Evolutionary conservation across 169 alveolate species (phyloP).

Genomic region (Plasmodium coatneyi): DNA sequence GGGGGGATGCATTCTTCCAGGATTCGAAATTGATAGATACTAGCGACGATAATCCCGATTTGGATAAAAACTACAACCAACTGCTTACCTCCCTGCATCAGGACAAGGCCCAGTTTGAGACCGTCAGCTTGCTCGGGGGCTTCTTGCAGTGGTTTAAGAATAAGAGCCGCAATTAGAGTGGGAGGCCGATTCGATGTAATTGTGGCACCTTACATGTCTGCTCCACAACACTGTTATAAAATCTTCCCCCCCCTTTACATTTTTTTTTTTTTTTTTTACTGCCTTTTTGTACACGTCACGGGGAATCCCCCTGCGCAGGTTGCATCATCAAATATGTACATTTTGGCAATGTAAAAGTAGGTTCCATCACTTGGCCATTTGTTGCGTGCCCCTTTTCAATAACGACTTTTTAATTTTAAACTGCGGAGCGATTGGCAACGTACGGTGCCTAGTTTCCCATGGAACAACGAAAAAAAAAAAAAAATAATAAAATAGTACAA

Average conservation of each 20-base stretch:
- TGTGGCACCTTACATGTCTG: neutral
- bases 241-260: neutral
- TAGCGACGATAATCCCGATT: neutral
- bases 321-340: neutral
- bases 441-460: neutral
- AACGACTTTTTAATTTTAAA: neutral
- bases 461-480: neutral
- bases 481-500: neutral
- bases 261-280: neutral
- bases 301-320: neutral
- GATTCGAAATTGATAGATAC: constrained; percentile 44
- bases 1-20: constrained; percentile 59
- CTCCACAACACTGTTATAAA: neutral
- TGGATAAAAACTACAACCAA: constrained; percentile 3
- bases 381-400: neutral
- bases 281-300: neutral
- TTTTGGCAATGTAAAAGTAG: neutral
- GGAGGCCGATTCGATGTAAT: no score
- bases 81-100: constrained; percentile 7
- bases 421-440: neutral
- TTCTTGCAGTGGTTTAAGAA: constrained; percentile 72
- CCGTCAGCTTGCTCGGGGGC: constrained; percentile 65
- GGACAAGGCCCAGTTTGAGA: constrained; percentile 24
- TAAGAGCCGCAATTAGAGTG: constrained; percentile 45
- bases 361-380: neutral